phyloP scores from a whole-genome alignment of 306 rosid species.

The Ochetophila trinervis region DNA sequence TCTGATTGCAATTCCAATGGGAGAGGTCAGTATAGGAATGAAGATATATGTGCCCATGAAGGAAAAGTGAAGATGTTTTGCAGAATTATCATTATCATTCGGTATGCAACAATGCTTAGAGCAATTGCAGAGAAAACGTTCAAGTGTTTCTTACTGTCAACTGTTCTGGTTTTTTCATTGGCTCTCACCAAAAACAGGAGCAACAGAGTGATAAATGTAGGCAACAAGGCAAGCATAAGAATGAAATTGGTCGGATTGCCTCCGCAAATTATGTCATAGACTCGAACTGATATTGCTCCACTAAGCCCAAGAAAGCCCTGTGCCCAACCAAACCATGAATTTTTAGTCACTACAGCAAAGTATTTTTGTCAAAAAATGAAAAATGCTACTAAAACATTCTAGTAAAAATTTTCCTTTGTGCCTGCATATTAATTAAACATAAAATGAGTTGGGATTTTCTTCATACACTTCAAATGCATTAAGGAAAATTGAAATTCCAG shows the following conservation, averaged over 20 bases:
- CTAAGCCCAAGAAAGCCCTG: slow-evolving; percentile 92
- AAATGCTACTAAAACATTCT: no score
- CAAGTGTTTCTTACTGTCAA: slow-evolving; percentile 56
- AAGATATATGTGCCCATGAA: slow-evolving; percentile 37
- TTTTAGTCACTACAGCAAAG: no score
- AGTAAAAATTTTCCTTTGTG: no score
- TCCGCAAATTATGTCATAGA: slow-evolving; percentile 49
- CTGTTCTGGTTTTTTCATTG: slow-evolving; percentile 33
- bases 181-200: slow-evolving; percentile 66
- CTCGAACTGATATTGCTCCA: slow-evolving; percentile 77
- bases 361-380: no score
- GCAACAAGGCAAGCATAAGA: slow-evolving; percentile 69
- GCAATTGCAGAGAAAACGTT: slow-evolving; percentile 56
- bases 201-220: slow-evolving; percentile 44
- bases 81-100: slow-evolving; percentile 56
- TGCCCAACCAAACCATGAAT: no score
- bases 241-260: slow-evolving; percentile 64
- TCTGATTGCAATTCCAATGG: slow-evolving; percentile 57
- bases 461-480: neutral
- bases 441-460: neutral
- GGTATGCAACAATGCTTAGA: slow-evolving; percentile 54
- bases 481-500: neutral
- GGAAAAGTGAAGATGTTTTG: slow-evolving; percentile 44
- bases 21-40: slow-evolving; percentile 49
- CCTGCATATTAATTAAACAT: no score